These are phyloP conservation scores for Nicotiana benthamiana DNA, from an alignment of 257 asterid species.

Conservation along the genomic window DNA sequence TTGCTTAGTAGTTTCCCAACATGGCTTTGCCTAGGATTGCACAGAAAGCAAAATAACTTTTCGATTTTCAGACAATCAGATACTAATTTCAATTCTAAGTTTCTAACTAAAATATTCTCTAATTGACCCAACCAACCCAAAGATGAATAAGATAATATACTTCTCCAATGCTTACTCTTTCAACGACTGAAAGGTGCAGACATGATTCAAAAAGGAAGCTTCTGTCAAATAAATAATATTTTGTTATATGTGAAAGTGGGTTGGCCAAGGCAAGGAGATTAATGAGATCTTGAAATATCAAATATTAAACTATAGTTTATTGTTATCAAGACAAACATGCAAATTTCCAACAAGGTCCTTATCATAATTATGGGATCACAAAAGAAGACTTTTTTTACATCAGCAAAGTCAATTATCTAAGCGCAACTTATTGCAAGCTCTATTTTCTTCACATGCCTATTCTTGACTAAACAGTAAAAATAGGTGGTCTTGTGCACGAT, in stretches of 20 bases:
- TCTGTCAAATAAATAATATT: not conserved
- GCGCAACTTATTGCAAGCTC: not conserved
- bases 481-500: fast-evolving
- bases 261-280: slow-evolving; percentile 2
- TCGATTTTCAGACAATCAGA: not conserved
- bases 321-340: not conserved
- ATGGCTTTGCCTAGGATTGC: not conserved
- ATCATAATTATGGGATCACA: slow-evolving; percentile 2
- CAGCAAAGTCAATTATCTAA: not conserved
- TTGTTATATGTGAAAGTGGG: slow-evolving; percentile 1
- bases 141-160: not conserved
- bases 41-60: not conserved
- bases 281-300: slow-evolving; percentile 1
- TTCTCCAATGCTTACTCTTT: not conserved
- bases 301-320: not conserved
- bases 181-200: not conserved
- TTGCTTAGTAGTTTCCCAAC: not conserved
- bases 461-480: not conserved
- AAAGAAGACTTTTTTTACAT: not conserved
- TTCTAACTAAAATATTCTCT: not conserved
- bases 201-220: not conserved
- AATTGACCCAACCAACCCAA: not conserved
- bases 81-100: not conserved
- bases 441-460: not conserved
- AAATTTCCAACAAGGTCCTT: not conserved